phyloP scores from a whole-genome alignment of 2,329 filamentous ascomycete species.

The Arthrobotrys megalospora region DNA sequence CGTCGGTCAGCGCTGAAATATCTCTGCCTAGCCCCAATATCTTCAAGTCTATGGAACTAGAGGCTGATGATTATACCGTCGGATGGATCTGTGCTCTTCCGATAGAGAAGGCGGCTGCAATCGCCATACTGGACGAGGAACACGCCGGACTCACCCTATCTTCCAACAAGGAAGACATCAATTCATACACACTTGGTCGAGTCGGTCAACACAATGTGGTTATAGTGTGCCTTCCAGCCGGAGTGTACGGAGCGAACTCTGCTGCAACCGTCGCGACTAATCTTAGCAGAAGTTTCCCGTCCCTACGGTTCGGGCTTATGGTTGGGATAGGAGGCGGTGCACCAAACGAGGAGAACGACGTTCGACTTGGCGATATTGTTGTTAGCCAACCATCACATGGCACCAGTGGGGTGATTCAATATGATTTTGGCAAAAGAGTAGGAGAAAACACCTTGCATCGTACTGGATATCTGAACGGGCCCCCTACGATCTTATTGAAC shows the following conservation, averaged over 20 bases:
- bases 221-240: constrained; percentile 33
- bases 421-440: constrained; percentile 4
- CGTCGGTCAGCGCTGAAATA: no score
- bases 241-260: constrained; percentile 5
- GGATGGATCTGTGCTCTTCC: constrained; percentile 62
- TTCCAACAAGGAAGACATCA: constrained; percentile 26
- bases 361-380: constrained; percentile 38
- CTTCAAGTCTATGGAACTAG: no score
- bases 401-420: constrained; percentile 17
- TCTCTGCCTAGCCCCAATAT: no score
- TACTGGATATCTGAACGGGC: constrained; percentile 29
- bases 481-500: constrained; percentile 9
- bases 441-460: neutral
- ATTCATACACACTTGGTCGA: constrained; percentile 56
- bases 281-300: constrained; percentile 16
- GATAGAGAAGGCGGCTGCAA: constrained; percentile 59
- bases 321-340: constrained; percentile 29
- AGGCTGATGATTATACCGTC: constrained; percentile 46
- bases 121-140: constrained; percentile 49
- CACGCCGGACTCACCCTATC: constrained; percentile 10
- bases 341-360: constrained; percentile 10
- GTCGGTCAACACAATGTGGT: constrained; percentile 60
- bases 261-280: constrained; percentile 13
- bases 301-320: constrained; percentile 16
- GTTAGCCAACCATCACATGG: constrained; percentile 11